Evolutionary conservation across 768 basidiomycete species (phyloP), one percentile per base, ranked within the genome.

Genomic region (Pleurotus tuber-regium): DNA sequence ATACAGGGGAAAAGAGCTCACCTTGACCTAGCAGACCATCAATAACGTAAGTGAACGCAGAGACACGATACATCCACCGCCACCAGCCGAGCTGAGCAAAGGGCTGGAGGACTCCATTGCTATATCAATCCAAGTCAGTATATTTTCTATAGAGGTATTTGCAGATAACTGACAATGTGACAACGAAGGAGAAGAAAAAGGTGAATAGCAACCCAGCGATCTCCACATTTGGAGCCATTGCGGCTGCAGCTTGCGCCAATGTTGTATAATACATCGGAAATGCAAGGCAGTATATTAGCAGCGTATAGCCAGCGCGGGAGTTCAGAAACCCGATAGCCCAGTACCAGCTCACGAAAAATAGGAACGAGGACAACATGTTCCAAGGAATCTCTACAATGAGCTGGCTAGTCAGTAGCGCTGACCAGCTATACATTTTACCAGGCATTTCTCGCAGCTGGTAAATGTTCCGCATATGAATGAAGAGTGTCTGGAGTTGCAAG

Each of bases 271-370:
- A 77, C 0, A 69, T 23, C n/a, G 73, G 68, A 53, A 72, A 76
- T 11, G 72, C 47, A 30, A 74, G 29, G 8, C 60, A 65, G 14
- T 69, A 54, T 4, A 70, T 30, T 12, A 25, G 70, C 63, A 77
- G 85, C 2, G 78, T 80, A 63, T 76, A 86, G 2, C 74, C 86
- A 2, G 69, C 82, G 36, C 84, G 70, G 11, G 73, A 70, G 5
- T 60, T 69, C 3, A 71, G 71, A 61, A 82, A 82, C 1, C 82
- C 85, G 26, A 87, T 82, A 2, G 84, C 84, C 80, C 82, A 87
- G 63, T 77, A 88, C 85, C 85, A 89, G 61, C 81, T 84, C 19
- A 83, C 60, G 71, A 82, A 89, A 71, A 81, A 83, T 4, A 87
- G 39, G 0, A 76, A 70, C 0, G 83, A 79, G 19, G 80, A 80